phyloP scores from a whole-genome alignment of 106 monocot species.

The Triglochin maritima region DNA sequence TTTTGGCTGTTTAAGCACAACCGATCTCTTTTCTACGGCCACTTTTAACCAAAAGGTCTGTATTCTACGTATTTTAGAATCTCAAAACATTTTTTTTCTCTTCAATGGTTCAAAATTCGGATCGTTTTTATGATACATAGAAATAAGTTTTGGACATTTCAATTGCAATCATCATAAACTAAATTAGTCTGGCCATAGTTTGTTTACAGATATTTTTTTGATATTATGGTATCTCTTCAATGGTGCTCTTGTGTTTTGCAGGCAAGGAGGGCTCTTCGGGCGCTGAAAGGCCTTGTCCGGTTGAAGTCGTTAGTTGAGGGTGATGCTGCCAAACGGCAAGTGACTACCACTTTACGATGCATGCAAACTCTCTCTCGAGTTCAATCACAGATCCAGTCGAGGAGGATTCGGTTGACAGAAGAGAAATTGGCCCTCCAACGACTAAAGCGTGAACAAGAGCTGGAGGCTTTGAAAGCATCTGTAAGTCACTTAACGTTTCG shows the following conservation, averaged over 20 bases:
- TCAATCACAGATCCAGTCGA: conserved; percentile 76
- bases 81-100: no score
- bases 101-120: no score
- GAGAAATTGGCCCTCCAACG: conserved; percentile 87
- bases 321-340: conserved; percentile 69
- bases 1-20: no score
- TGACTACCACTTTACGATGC: conserved; percentile 66
- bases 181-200: no score
- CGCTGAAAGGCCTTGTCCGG: conserved; percentile 60
- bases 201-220: no score
- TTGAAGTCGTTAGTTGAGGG: conserved; percentile 67
- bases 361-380: conserved; percentile 94
- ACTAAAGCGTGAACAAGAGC: conserved; percentile 63
- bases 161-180: no score
- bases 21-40: no score
- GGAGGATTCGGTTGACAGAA: conserved; percentile 73
- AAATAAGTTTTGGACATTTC: no score
- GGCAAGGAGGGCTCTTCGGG: conserved; percentile 77
- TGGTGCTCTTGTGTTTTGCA: background rate
- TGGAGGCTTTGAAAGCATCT: conserved; percentile 51
- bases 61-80: no score
- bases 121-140: no score
- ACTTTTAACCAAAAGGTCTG: no score
- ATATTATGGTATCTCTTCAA: no score
- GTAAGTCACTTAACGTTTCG: conserved; percentile 11